Evolutionary conservation across 2,329 filamentous ascomycete genomes (phyloP), one percentile per base, ranked within the genome.

Genomic region (Botryosphaeria agaves): DNA sequence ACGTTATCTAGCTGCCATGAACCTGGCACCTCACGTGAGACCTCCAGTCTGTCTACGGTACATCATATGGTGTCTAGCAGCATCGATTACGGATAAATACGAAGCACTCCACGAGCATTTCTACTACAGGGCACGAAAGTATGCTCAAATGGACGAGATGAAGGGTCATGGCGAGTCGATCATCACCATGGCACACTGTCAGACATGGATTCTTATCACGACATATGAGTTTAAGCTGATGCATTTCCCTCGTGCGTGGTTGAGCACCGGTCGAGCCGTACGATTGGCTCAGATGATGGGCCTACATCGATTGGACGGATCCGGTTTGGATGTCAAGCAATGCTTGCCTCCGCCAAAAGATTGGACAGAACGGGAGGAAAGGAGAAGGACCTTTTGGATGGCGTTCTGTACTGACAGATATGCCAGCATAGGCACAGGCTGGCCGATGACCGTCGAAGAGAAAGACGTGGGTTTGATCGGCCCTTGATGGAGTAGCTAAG

Each of bases 181-280:
- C 49, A 79, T 94, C 40, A 87, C 78, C 1, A 63, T 94, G 18
- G 76, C 77, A 11, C 82, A 93, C 51, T 80, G 77, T 30, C 89
- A 98, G 51, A 72, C 81, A 1, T 91, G 91, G 66, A 62, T 74
- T 16, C 59, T 95, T 14, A 64, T 91, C 28, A 71, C 75, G 5
- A 73, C 69, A 1, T 94, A 92, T 44, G 89, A 98, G 52, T 95
- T 94, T 62, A 93, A 87, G 56, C 79, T 81, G 67, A 93, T 95
- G 81, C 91, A 84, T 51, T 95, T 95, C 43, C 87, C 89, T 1
- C 66, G 89, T 40, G 89, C 89, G 1, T 95, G 89, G 89, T 72
- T 93, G 58, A 94, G 81, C 41, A 77, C 81, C 3, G 89, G 87
- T 14, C 67, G 80, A 36, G 78, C 78, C 4, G 71, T 77, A n/a